Conservation (phyloP, 306 rosid genomes). For the Psophocarpus tetragonolobus region DNA sequence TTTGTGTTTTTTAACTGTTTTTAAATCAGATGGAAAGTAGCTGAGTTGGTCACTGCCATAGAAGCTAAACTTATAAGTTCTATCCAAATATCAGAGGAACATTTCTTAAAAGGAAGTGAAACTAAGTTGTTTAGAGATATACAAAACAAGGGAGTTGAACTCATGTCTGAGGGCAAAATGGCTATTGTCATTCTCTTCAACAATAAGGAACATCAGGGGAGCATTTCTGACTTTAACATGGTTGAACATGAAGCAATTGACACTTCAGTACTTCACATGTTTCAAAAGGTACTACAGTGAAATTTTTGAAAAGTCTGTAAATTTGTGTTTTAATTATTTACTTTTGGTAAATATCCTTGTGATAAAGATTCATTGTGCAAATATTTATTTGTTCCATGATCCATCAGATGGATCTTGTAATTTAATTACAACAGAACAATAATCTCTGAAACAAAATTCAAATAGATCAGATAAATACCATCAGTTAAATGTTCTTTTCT, state of each 20-base stretch:
- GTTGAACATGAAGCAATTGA: slow-evolving; percentile 45
- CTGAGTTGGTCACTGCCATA: slow-evolving; percentile 53
- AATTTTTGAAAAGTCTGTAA: slow-evolving; percentile 55
- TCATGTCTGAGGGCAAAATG: slow-evolving; percentile 72
- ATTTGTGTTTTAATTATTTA: slow-evolving; percentile 22
- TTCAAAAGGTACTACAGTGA: slow-evolving; percentile 55
- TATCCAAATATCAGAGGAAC: slow-evolving; percentile 53
- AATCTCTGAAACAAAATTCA: slow-evolving; percentile 16
- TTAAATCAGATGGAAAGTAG: slow-evolving; percentile 65
- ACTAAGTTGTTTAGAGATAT: slow-evolving; percentile 49
- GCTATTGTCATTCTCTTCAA: slow-evolving; percentile 68
- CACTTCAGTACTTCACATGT: slow-evolving; percentile 32
- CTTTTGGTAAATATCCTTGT: slow-evolving; percentile 4
- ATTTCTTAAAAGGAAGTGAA: slow-evolving; percentile 48
- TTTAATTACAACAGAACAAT: slow-evolving; percentile 8
- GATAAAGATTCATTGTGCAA: not conserved
- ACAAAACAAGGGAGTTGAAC: slow-evolving; percentile 62
- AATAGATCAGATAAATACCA: not conserved
- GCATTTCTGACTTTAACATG: slow-evolving; percentile 34
- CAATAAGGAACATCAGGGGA: slow-evolving; percentile 41
- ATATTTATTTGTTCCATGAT: slow-evolving; percentile 4
- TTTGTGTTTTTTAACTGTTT: slow-evolving; percentile 32
- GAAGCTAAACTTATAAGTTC: slow-evolving; percentile 45
- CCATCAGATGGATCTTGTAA: slow-evolving; percentile 8
- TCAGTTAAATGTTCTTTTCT: slow-evolving; percentile 1